Base-by-base conservation (phyloP, 176 grass and related monocot genomes). In the Cenchrus americanus region DNA sequence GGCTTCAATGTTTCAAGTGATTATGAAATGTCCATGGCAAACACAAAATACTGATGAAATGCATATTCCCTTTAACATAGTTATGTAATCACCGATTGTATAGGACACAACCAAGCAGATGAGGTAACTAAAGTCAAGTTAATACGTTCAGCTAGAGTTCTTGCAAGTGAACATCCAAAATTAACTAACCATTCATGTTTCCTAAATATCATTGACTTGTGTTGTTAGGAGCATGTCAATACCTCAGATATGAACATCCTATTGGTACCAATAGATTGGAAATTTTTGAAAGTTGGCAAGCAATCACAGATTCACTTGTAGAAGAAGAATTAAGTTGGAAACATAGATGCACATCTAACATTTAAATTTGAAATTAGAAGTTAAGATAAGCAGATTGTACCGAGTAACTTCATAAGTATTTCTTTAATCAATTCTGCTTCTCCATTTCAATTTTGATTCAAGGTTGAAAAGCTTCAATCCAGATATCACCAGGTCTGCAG, bases 401-500 rank as follows among this genome's bases (percentile, higher is more conserved):
- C 72, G 10, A 65, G 34, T 72, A 77, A 70, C 64, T 73, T 10
- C 19, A 82, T 12, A 66, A 59, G 49, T 7, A 43, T 78, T 78
- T 64, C 3, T 70, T 92, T 72, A 93, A 91, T 95, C 90, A 52
- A 80, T 64, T 55, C 47, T 79, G 79, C 59, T 92, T 66, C 71
- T 81, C 80, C 81, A 93, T 88, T 90, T 92, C 66, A 95, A 82
- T 80, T 93, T 88, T 40, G 90, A 93, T 81, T 93, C 91, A 66
- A 95, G 93, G 73, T 92, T 65, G 18, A 95, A 93, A 73, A 98
- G 88, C 64, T 98, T 98, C 93, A 95, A 90, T 72, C 89, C 93
- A 79, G 96, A 98, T 79, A 91, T 78, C 43, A 98, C 93, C 81
- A 98, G 93, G 71, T 84, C 85, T 73, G 96, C 89, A 53, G 91